Conservation (phyloP, 768 basidiomycete species). For the Saitozyma podzolica region DNA sequence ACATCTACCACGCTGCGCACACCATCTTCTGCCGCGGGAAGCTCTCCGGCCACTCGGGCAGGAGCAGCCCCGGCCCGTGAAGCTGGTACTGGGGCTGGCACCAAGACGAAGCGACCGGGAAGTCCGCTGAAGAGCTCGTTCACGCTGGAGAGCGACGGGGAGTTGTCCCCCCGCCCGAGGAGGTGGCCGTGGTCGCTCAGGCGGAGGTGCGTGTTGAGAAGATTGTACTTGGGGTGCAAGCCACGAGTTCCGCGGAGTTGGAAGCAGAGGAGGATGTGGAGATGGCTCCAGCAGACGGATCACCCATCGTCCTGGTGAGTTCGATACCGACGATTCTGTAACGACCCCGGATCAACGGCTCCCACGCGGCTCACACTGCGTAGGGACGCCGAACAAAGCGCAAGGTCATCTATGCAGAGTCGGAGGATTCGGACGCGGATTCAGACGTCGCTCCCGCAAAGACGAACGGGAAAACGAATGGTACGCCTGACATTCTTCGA, state of each 20-base stretch:
- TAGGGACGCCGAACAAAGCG: conserved; percentile 36
- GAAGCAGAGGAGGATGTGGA: conserved; percentile 22
- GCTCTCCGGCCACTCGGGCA: conserved; percentile 23
- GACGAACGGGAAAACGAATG: neutral
- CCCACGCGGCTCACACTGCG: conserved; percentile 3
- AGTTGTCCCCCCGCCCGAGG: conserved; percentile 32
- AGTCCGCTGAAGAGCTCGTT: conserved; percentile 27
- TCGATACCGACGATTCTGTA: neutral
- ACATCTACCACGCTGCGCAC: conserved; percentile 21
- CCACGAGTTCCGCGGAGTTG: neutral
- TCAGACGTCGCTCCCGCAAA: conserved; percentile 4
- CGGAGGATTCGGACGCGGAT: conserved; percentile 24
- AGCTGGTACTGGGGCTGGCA: neutral
- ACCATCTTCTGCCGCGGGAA: conserved; percentile 26
- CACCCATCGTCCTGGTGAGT: conserved; percentile 36
- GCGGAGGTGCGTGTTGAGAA: neutral
- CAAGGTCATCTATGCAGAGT: conserved; percentile 45
- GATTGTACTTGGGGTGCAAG: neutral
- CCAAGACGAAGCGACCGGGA: conserved; percentile 8
- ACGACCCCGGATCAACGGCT: neutral
- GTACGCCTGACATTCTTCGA: neutral
- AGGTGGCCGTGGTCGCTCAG: neutral
- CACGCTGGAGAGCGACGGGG: conserved; percentile 18
- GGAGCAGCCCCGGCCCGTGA: conserved; percentile 1
- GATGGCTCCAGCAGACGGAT: conserved; percentile 34